phyloP scores from a whole-genome alignment of 2,329 filamentous ascomycete species.

The Colletotrichum sp. region DNA sequence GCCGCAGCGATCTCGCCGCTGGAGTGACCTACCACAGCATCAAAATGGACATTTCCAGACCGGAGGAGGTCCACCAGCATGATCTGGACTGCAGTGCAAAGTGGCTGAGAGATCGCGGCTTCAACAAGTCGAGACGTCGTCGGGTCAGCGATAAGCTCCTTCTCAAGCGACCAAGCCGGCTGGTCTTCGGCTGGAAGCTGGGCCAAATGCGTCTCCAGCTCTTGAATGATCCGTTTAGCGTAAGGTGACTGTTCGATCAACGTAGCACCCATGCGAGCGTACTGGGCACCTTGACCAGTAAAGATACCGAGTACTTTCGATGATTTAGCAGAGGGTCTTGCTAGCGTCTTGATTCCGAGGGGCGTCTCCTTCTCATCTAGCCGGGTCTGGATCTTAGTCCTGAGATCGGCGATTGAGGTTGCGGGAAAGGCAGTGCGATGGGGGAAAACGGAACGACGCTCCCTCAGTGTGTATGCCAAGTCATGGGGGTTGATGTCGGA shows the following conservation, averaged over 20 bases:
- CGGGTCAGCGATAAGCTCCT: constrained; percentile 25
- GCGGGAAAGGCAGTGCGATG: constrained; percentile 10
- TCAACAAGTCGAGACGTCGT: constrained; percentile 24
- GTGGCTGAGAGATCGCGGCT: constrained; percentile 12
- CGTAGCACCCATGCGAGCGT: constrained; percentile 26
- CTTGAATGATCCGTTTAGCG: constrained; percentile 15
- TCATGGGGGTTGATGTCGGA: neutral
- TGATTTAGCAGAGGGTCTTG: constrained; percentile 24
- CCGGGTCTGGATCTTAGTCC: neutral
- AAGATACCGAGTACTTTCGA: constrained; percentile 27
- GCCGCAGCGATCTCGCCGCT: constrained; percentile 56
- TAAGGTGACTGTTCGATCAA: constrained; percentile 19
- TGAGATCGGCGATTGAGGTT: neutral
- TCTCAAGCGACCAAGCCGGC: constrained; percentile 29
- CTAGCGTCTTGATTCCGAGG: neutral
- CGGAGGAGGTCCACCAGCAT: constrained; percentile 30
- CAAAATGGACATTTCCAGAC: constrained; percentile 36
- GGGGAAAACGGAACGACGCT: neutral
- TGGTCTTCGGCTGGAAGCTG: constrained; percentile 24
- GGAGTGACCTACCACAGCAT: constrained; percentile 50
- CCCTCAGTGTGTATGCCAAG: neutral
- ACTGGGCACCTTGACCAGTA: constrained; percentile 38
- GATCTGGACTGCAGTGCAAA: constrained; percentile 23
- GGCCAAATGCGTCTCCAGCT: constrained; percentile 25
- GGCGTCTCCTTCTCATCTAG: constrained; percentile 4